These are phyloP conservation scores for Coemansia sp. DNA, from an alignment of 192 early-diverging fungal species.

Conservation along the genomic window DNA sequence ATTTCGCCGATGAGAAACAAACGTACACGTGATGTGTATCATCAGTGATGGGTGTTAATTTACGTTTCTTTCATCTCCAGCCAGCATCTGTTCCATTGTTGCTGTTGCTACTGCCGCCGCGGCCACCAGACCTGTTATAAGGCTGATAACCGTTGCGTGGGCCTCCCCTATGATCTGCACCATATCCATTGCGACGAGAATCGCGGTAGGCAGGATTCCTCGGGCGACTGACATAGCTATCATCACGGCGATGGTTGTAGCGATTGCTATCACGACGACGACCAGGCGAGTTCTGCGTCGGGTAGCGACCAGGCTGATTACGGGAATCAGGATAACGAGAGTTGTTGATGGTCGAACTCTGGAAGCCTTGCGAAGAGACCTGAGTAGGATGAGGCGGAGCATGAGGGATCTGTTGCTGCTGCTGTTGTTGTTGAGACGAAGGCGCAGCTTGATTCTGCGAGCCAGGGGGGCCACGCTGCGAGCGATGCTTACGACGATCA, in stretches of 20 bases:
- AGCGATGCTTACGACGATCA: slow-evolving; percentile 58
- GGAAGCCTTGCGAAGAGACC: no score
- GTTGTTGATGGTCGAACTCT: neutral
- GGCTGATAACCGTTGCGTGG: slow-evolving; percentile 34
- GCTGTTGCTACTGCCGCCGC: slow-evolving; percentile 10
- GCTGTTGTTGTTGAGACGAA: slow-evolving; percentile 11
- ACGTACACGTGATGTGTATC: no score
- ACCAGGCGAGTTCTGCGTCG: slow-evolving; percentile 31
- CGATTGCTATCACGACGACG: slow-evolving; percentile 29
- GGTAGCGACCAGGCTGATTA: slow-evolving; percentile 18
- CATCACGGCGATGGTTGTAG: slow-evolving; percentile 27
- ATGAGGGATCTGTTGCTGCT: slow-evolving; percentile 8
- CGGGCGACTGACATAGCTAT: slow-evolving; percentile 15
- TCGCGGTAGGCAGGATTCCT: slow-evolving; percentile 25
- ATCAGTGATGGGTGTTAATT: no score
- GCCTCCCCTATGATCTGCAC: neutral
- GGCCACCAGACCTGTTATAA: slow-evolving; percentile 17
- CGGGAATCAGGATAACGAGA: neutral
- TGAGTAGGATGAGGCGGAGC: neutral
- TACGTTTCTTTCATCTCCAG: slow-evolving; percentile 14
- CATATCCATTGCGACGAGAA: neutral
- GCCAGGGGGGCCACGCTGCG: slow-evolving; percentile 5
- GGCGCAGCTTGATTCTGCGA: slow-evolving; percentile 7
- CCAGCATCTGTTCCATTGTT: slow-evolving; percentile 10
- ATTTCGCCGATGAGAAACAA: no score